Base-by-base conservation (phyloP, 106 monocot genomes). In the Phalaenopsis aphrodite region DNA sequence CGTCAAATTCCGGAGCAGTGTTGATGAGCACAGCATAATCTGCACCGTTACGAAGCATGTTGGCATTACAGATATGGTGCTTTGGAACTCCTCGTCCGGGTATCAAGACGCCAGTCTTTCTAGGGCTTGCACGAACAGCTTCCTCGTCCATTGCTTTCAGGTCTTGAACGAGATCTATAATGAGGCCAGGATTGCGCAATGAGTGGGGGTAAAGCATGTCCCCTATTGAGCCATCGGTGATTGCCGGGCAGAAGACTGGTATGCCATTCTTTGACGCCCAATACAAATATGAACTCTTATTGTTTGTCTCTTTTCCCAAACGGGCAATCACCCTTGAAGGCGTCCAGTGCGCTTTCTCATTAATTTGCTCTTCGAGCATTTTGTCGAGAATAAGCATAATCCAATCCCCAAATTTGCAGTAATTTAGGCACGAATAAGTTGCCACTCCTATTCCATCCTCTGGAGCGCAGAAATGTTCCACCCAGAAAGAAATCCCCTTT, bases 401-500 rank as follows among this genome's bases (percentile, higher is more conserved):
- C 98, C 98, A 98, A 81, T 98, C 88, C 80, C 94, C 98, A 88
- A 98, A 98, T 85, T 92, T 98, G 90, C 98, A 94, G 82, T 98
- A 98, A 78, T 98, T 98, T 98, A 76, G 98, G 98, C 39, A 98
- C 94, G 86, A 98, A 81, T 42, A 98, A 76, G 75, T 94, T 98
- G 45, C 92, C 98, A 74, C 94, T 98, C 16, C 98, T 86, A 86
- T 98, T 98, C 73, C 94, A 89, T 73, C 98, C 98, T 82, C 91
- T 94, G 24, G 98, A 94, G 38, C 98, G 92, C 73, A 98, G 78
- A 39, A 41, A 61, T 11, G 91, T 79, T 64, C 94, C 98, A 80
- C 90, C 83, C n/a, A 94, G 68, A 84, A 86, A 88, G 79, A 98
- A 98, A 47, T 98, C 94, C 55, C 98, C 94, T 87, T 78, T 88